Percentiles rank a stretch among this genome's conserved stretches.
Evolutionary conservation across 148 eudicot genomes (phyloP).

Genomic region (Pharnaceum exiguum): DNA sequence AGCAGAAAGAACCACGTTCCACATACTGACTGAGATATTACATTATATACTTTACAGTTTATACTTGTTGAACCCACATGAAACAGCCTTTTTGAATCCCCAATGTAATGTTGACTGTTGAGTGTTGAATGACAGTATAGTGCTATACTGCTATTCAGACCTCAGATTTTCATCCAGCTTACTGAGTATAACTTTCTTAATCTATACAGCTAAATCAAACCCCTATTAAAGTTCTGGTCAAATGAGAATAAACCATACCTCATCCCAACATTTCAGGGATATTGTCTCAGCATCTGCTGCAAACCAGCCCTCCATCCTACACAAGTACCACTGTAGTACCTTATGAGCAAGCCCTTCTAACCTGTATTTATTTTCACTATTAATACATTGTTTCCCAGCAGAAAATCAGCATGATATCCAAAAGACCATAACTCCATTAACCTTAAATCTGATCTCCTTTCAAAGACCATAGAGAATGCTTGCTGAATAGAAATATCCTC

Average conservation of each 20-base stretch:
- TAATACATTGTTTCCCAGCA: neutral
- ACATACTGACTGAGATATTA: no score
- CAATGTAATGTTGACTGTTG: no score
- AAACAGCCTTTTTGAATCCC: neutral
- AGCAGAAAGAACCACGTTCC: neutral
- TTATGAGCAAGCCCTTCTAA: slow-evolving; percentile 87
- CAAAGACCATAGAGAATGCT: slow-evolving; percentile 78
- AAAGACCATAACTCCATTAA: slow-evolving; percentile 10
- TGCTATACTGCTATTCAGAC: no score
- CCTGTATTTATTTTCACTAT: slow-evolving; percentile 38
- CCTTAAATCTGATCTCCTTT: slow-evolving; percentile 84
- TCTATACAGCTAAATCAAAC: no score
- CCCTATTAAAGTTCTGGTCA: no score
- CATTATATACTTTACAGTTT: neutral
- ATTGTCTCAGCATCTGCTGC: slow-evolving; percentile 98
- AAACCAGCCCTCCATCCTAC: slow-evolving; percentile 99
- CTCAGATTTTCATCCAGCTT: no score
- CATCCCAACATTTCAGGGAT: slow-evolving; percentile 85
- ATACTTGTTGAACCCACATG: neutral
- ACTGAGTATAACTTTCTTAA: no score
- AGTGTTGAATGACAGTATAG: no score
- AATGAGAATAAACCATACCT: slow-evolving; percentile 38
- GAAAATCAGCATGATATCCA: neutral
- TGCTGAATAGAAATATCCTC: slow-evolving; percentile 78
- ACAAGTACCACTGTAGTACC: slow-evolving; percentile 98